Base-by-base conservation (phyloP, 805 yeast genomes). In the Wickerhamomyces rabaulensis region DNA sequence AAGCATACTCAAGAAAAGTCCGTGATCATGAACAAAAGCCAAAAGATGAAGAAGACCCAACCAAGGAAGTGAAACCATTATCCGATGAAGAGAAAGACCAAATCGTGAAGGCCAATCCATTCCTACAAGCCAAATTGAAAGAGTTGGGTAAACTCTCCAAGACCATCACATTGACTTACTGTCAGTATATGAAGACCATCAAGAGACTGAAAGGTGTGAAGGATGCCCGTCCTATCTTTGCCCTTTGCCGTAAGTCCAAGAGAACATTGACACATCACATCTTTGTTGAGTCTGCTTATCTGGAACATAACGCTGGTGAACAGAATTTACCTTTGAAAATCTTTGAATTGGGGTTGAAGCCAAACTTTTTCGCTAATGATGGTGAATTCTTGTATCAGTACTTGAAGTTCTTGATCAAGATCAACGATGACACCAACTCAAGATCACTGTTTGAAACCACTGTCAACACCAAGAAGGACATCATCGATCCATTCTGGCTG, bases 381-480 rank as follows among this genome's bases (percentile, higher is more conserved):
- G 84, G 84, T 6, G 77, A 73, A 21, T 91, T 82, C 60, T 72
- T 89, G 29, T 70, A 74, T 50, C 76, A 77, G 42, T 92, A 92
- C 62, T 68, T 92, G 54, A 78, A 83, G 50, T 91, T 85, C 58
- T 68, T 94, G 52, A 75, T 89, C 19, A 68, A 75, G 49, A 71
- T 77, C 23, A 84, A 84, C 59, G 91, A 81, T 67, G 67, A 85
- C 58, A 74, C 79, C 5, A 75, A 86, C 57, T 86, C 90, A 16
- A 83, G 92, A 55, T 87, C 89, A 9, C 72, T 89, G 33, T 84
- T 92, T 61, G 98, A 94, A 63, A 75, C 85, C 4, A 80, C 90
- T 0, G 71, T 85, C 9, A 78, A 83, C 9, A 80, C 76, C 41
- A 55, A 54, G 44, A 54, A 45, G 27, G 54, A 52, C 21, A 62